Base-by-base conservation (phyloP, 441 rosid species). In the Aleurites moluccanus region DNA sequence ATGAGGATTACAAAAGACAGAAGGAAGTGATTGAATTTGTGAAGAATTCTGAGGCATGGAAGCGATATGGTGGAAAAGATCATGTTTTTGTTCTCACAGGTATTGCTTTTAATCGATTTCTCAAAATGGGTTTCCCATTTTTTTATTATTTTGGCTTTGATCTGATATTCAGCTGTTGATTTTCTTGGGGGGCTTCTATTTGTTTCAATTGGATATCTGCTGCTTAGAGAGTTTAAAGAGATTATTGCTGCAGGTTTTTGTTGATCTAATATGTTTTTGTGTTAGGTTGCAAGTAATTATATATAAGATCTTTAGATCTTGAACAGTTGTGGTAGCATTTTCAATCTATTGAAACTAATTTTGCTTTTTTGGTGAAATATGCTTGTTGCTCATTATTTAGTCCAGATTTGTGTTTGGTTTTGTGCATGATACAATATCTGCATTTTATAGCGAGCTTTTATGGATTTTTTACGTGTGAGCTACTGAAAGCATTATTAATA, bases 21-120 rank as follows among this genome's bases (percentile, higher is more conserved):
- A 92, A 81, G 74, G 76, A 88, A 69, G 96, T 84, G 35, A 49
- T 92, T 67, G 87, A 91, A 61, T 72, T 88, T 62, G 82, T 92
- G 3, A 92, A 61, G 75, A 86, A 77, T 27, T 83, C 98, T 2
- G 78, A 84, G 42, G 92, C 94, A 6, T 94, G 98, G 98, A 88
- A 83, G 59, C 86, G 86, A 18, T 91, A 94, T 1, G 87, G 91
- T 11, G 98, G 98, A 6, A 81, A 85, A 67, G 97, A 94, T 86
- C 97, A 94, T 78, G 97, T 94, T 61, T 94, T 94, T 80, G 94
- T 90, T 74, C 92, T 90, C 20, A 88, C 98, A 0, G 97, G 98
- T 94, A 59, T 3, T 42, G 47, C 25, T 6, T 10, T 67, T 67
- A 4, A 15, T 66, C n/a, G n/a, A 6, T 38, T 53, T 57, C 2